phyloP scores from a whole-genome alignment of 2,329 filamentous ascomycete genomes.

The Pochonia chlamydosporia region DNA sequence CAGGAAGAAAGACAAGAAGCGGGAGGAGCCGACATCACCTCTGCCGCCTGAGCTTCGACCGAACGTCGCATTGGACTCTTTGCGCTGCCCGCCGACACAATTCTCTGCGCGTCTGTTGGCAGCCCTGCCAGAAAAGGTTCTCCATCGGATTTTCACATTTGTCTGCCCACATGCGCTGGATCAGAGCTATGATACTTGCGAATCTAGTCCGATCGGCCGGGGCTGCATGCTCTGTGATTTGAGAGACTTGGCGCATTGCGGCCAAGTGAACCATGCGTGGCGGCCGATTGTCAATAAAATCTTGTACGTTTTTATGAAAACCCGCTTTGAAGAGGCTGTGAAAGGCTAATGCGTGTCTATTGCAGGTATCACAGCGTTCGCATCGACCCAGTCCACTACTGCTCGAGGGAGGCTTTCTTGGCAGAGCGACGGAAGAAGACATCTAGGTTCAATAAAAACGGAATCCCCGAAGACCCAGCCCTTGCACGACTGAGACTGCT shows the following conservation, averaged over 20 bases:
- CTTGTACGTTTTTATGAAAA: constrained; percentile 48
- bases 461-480: constrained; percentile 74
- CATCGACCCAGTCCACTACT: constrained; percentile 93
- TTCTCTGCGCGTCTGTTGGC: constrained; percentile 39
- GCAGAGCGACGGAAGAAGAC: constrained; percentile 72
- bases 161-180: constrained; percentile 81
- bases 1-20: constrained; percentile 32
- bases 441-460: constrained; percentile 69
- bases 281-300: constrained; percentile 41
- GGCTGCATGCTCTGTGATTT: constrained; percentile 92
- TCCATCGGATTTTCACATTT: constrained; percentile 71
- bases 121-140: constrained; percentile 59
- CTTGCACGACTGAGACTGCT: constrained; percentile 71
- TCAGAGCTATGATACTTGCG: constrained; percentile 72
- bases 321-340: neutral
- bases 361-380: constrained; percentile 79
- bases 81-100: constrained; percentile 30
- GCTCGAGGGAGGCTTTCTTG: constrained; percentile 75
- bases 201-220: constrained; percentile 71
- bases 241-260: constrained; percentile 78
- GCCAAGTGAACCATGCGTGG: constrained; percentile 71
- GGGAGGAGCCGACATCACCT: constrained; percentile 15
- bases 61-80: constrained; percentile 15
- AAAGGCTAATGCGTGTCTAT: neutral
- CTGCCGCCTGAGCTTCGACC: constrained; percentile 25